phyloP scores from a whole-genome alignment of 495 filamentous ascomycete genomes.

The Corynascus novoguineensis region DNA sequence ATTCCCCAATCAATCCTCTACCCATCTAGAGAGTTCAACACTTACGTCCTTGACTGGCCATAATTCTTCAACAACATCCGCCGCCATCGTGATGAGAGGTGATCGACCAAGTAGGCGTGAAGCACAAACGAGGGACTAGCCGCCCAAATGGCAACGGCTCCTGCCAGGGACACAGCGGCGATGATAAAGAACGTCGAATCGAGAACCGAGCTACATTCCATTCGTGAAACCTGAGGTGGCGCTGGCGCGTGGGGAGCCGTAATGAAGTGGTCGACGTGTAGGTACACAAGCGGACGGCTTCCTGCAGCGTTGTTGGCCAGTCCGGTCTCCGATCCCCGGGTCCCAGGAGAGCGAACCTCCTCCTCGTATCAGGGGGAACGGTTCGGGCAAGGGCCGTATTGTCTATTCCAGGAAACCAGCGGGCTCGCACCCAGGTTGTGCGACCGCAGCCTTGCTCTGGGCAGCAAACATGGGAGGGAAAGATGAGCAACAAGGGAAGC shows the following conservation, averaged over 20 bases:
- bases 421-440: not conserved
- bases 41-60: slow-evolving; percentile 67
- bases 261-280: slow-evolving; percentile 22
- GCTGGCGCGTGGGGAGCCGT: slow-evolving; percentile 2
- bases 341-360: not conserved
- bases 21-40: not conserved
- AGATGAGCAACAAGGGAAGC: not conserved
- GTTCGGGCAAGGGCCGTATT: not conserved
- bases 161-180: not conserved
- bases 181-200: not conserved
- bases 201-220: not conserved
- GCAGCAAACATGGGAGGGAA: not conserved
- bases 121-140: not conserved
- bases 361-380: slow-evolving; percentile 3
- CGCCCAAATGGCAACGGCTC: not conserved
- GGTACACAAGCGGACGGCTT: slow-evolving; percentile 28
- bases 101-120: not conserved
- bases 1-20: not conserved
- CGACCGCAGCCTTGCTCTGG: not conserved
- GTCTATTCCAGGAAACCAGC: not conserved
- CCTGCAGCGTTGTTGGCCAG: slow-evolving; percentile 20
- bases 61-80: slow-evolving; percentile 32
- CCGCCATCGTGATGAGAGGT: slow-evolving; percentile 34
- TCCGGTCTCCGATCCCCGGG: not conserved
- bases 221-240: not conserved